A percentile compares a stretch with the other conserved stretches of the same genome.
Evolutionary conservation across 2,329 filamentous ascomycete species (phyloP).

Genomic region (Sodiomyces alkalinus): DNA sequence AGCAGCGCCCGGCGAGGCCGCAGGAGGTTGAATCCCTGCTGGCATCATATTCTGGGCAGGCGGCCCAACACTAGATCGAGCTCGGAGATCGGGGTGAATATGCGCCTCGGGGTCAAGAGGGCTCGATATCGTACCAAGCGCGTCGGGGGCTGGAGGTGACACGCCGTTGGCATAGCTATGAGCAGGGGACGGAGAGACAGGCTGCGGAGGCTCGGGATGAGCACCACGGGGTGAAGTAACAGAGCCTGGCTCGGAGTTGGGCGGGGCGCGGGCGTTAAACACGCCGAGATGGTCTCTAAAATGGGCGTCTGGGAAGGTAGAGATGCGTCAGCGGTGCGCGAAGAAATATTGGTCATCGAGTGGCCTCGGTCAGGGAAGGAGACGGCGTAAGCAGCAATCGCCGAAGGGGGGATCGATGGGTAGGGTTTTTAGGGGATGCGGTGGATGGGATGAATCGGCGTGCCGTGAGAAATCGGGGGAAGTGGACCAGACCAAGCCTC

Average conservation of each 20-base stretch:
- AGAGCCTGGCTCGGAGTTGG: constrained; percentile 15
- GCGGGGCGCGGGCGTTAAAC: constrained; percentile 21
- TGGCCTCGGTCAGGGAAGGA: too few relatives aligned
- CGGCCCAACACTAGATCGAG: constrained; percentile 9
- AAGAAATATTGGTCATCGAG: too few relatives aligned
- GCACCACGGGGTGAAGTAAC: constrained; percentile 9
- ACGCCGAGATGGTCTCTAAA: constrained; percentile 28
- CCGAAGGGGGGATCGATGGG: too few relatives aligned
- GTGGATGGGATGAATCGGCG: too few relatives aligned
- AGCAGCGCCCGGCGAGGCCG: constrained; percentile 3
- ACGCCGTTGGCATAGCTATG: constrained; percentile 28
- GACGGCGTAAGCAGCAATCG: too few relatives aligned
- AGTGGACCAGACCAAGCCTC: too few relatives aligned
- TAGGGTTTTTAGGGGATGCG: too few relatives aligned
- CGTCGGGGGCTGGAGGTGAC: constrained; percentile 20
- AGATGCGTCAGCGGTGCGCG: constrained; percentile 1
- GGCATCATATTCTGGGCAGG: constrained; percentile 18
- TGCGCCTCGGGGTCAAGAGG: constrained; percentile 24
- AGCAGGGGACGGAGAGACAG: constrained; percentile 16
- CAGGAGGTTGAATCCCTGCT: constrained; percentile 9
- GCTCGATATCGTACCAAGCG: constrained; percentile 16
- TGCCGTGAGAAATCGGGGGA: too few relatives aligned
- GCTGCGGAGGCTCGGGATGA: constrained; percentile 14
- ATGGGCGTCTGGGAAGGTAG: constrained; percentile 11
- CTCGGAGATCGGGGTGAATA: constrained; percentile 33